These are phyloP conservation scores for Amaranthus tricolor DNA, from an alignment of 179 eudicot species.

Conservation along the genomic window DNA sequence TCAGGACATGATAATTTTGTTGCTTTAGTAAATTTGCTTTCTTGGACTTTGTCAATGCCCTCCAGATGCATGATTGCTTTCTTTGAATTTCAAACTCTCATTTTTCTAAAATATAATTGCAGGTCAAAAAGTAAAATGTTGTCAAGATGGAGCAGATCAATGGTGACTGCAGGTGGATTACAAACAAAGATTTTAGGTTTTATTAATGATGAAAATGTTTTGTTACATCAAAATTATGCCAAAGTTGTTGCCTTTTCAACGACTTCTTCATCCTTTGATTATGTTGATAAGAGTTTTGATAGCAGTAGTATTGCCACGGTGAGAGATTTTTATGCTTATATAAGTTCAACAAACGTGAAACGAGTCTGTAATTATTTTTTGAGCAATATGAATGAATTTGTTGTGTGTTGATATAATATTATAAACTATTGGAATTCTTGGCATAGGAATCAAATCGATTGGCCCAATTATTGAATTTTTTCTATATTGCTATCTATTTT, in stretches of 20 bases:
- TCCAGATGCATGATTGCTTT: neutral
- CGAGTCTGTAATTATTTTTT: no score
- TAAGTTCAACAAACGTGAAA: neutral
- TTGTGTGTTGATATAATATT: neutral
- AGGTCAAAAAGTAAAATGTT: constrained; percentile 32
- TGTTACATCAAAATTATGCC: constrained; percentile 35
- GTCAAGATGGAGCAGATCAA: constrained; percentile 57
- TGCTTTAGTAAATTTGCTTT: no score
- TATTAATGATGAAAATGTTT: constrained; percentile 19
- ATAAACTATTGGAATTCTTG: no score
- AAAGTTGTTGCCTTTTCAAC: constrained; percentile 41
- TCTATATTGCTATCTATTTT: no score
- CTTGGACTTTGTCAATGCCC: no score
- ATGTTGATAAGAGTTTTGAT: constrained; percentile 24
- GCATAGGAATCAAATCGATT: no score
- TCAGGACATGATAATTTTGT: no score
- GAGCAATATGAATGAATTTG: neutral
- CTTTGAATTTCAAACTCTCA: neutral
- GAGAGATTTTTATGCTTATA: constrained; percentile 4
- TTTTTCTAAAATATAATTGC: neutral
- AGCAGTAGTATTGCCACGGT: constrained; percentile 33
- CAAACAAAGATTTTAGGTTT: constrained; percentile 23
- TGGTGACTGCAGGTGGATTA: constrained; percentile 41
- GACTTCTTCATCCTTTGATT: constrained; percentile 30
- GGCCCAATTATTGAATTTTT: no score